Percentiles rank a stretch among this genome's conserved stretches.
Conservation (phyloP, 208 protist genomes). For the Leishmania martiniquensis region DNA sequence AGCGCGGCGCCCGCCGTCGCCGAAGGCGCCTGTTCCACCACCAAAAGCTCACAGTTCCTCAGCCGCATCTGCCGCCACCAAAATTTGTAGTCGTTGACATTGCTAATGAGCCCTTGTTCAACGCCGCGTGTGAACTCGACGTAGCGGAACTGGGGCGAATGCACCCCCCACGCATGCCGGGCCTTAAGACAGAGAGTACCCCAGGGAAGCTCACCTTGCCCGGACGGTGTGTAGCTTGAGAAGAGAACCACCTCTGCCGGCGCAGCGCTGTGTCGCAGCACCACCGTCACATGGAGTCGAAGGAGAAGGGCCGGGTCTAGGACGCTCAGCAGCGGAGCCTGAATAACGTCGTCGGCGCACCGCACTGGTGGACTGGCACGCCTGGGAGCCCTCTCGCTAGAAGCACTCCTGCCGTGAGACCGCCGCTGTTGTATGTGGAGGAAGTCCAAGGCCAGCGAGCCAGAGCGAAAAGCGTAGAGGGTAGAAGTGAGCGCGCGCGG, state of each 20-base stretch:
- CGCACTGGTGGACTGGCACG: constrained; percentile 15
- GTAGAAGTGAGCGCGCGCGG: constrained; percentile 5
- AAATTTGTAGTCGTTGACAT: constrained; percentile 15
- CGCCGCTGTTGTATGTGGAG: neutral
- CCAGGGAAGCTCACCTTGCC: constrained; percentile 16
- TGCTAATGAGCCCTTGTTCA: constrained; percentile 12
- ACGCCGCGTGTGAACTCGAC: constrained; percentile 8
- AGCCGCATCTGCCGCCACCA: constrained; percentile 3
- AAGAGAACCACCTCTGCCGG: constrained; percentile 19
- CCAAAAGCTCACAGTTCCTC: constrained; percentile 13
- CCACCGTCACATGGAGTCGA: constrained; percentile 6
- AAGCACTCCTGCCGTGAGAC: neutral
- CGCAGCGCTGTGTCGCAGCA: constrained; percentile 20
- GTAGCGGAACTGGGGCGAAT: constrained; percentile 20
- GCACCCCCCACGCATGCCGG: constrained; percentile 13
- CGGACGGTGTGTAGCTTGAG: constrained; percentile 3
- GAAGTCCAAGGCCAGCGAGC: neutral
- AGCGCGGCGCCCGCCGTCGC: constrained; percentile 1
- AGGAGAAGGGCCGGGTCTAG: constrained; percentile 9
- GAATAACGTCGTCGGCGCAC: constrained; percentile 13
- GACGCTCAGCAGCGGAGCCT: constrained; percentile 9
- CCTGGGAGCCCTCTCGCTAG: neutral
- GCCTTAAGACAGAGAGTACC: constrained; percentile 15
- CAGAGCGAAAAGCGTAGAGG: constrained; percentile 11
- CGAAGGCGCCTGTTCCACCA: constrained; percentile 14